These are phyloP conservation scores for Orbilia javanica DNA, from an alignment of 2,329 filamentous ascomycete genomes.

Conservation along the genomic window DNA sequence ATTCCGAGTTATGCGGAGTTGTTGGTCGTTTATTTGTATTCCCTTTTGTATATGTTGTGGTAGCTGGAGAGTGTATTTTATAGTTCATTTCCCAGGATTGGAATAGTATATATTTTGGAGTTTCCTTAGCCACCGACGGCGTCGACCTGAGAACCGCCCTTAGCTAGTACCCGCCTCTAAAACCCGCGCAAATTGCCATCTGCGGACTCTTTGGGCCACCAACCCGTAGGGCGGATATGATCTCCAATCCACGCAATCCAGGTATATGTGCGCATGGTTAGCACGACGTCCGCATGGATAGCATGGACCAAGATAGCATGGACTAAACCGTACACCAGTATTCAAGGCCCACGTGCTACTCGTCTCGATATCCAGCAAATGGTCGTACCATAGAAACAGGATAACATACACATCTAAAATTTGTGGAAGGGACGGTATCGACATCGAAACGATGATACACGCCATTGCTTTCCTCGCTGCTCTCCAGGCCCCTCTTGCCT, in stretches of 20 bases:
- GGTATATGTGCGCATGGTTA: not conserved
- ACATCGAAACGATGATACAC: not conserved
- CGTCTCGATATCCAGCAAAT: not conserved
- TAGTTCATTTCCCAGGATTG: constrained; percentile 11
- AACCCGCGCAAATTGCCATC: not conserved
- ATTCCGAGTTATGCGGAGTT: constrained; percentile 34
- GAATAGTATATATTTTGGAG: constrained; percentile 20
- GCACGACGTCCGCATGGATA: not conserved
- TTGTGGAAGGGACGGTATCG: not conserved
- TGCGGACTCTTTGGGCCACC: not conserved
- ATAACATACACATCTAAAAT: not conserved
- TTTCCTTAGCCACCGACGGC: constrained; percentile 28
- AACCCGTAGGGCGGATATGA: not conserved
- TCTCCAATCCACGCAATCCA: constrained; percentile 18
- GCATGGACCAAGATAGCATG: not conserved
- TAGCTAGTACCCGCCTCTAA: not conserved
- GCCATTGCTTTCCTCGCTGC: not conserved
- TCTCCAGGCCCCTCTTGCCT: not conserved
- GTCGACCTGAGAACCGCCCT: not conserved
- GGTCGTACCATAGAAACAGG: not conserved
- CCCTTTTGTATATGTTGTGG: not conserved
- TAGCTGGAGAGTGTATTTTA: constrained; percentile 31
- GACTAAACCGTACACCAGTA: too few relatives aligned
- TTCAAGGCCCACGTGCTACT: not conserved
- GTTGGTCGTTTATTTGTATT: constrained; percentile 20